phyloP scores from a whole-genome alignment of 164 flowering plant genomes.

The Saururus chinensis region DNA sequence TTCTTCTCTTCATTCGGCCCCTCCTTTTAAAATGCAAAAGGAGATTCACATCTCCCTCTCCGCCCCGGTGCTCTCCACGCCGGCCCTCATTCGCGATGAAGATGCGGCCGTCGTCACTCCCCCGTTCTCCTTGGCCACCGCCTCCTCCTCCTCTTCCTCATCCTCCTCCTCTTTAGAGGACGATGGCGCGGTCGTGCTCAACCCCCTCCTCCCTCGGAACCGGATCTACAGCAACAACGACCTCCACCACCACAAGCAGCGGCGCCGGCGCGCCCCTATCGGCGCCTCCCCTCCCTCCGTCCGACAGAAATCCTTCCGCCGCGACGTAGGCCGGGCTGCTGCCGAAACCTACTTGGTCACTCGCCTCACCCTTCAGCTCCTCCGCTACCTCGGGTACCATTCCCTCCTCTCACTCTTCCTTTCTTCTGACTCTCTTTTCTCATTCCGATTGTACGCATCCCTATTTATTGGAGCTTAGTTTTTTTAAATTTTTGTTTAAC shows the following conservation, averaged over 20 bases:
- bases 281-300: slow-evolving; percentile 10
- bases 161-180: slow-evolving; percentile 5
- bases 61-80: not conserved
- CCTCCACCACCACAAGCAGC: slow-evolving; percentile 12
- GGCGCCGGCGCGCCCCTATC: slow-evolving; percentile 12
- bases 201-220: slow-evolving; percentile 1
- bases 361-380: slow-evolving; percentile 43
- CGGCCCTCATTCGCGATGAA: not conserved
- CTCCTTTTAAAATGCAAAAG: slow-evolving; percentile 1
- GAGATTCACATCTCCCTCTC: not conserved
- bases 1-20: too few relatives aligned
- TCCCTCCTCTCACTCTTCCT: not conserved
- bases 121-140: not conserved
- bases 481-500: too few relatives aligned
- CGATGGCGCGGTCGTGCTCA: not conserved
- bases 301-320: slow-evolving; percentile 21
- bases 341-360: slow-evolving; percentile 53
- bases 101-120: not conserved
- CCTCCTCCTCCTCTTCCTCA: not conserved
- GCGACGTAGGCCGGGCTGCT: slow-evolving; percentile 50
- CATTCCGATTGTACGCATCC: too few relatives aligned
- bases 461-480: too few relatives aligned
- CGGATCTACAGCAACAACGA: not conserved
- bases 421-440: too few relatives aligned
- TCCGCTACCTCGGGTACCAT: slow-evolving; percentile 64